Percentiles rank a stretch among this genome's conserved stretches.
phyloP scores from a whole-genome alignment of 2,329 filamentous ascomycete species.

The Ophiocordyceps polyrhachis-furcata region DNA sequence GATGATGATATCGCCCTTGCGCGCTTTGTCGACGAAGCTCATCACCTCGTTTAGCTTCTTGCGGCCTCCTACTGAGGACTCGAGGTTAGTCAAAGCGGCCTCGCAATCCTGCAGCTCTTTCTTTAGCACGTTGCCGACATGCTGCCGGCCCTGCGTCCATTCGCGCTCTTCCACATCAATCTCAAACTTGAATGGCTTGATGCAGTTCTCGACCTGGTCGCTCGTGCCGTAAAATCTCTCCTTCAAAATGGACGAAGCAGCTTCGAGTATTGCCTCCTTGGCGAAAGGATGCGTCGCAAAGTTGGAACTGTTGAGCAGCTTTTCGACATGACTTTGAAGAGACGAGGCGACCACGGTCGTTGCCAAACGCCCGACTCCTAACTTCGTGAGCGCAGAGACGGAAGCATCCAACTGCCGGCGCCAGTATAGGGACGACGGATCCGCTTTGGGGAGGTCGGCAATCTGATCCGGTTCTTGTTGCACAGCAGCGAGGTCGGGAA shows the following conservation, averaged over 20 bases:
- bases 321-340: conserved; percentile 71
- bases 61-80: conserved; percentile 59
- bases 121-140: conserved; percentile 64
- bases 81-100: conserved; percentile 53
- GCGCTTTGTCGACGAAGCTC: conserved; percentile 73
- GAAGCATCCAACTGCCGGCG: conserved; percentile 86
- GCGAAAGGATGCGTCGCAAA: conserved; percentile 87
- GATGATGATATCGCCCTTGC: conserved; percentile 67
- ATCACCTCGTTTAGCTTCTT: conserved; percentile 82
- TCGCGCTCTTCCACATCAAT: conserved; percentile 87
- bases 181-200: conserved; percentile 97
- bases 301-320: conserved; percentile 58
- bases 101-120: conserved; percentile 76
- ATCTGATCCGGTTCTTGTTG: conserved; percentile 53
- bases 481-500: conserved; percentile 57
- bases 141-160: conserved; percentile 72
- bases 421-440: conserved; percentile 78
- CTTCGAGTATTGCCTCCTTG: conserved; percentile 79
- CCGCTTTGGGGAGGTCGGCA: conserved; percentile 64
- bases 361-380: conserved; percentile 81
- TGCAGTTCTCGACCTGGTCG: conserved; percentile 96
- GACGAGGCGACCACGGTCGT: conserved; percentile 79
- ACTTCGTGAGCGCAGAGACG: conserved; percentile 73
- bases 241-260: conserved; percentile 74
- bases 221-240: conserved; percentile 94